phyloP scores from a whole-genome alignment of 768 basidiomycete genomes.

The Omphalotus guepiniiformis region DNA sequence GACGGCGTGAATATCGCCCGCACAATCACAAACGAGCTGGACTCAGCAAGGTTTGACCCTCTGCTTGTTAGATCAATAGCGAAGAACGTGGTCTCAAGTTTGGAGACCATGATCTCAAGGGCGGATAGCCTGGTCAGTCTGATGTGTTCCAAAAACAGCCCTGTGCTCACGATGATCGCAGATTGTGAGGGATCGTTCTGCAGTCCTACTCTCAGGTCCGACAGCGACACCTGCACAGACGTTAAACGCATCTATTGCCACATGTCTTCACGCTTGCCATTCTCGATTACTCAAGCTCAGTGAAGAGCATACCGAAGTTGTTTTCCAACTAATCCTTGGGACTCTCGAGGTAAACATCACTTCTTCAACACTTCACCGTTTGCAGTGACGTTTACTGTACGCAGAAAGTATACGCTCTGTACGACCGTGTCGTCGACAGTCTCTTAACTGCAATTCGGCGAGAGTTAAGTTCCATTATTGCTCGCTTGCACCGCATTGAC shows the following conservation, averaged over 20 bases:
- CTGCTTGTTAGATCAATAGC: slow-evolving; percentile 78
- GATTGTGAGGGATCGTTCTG: slow-evolving; percentile 75
- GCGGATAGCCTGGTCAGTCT: slow-evolving; percentile 65
- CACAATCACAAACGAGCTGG: slow-evolving; percentile 83
- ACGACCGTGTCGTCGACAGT: slow-evolving; percentile 58
- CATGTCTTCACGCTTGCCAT: slow-evolving; percentile 78
- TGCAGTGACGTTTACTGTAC: not conserved
- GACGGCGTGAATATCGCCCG: slow-evolving; percentile 80
- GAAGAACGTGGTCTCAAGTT: slow-evolving; percentile 58
- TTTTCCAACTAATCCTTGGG: slow-evolving; percentile 51
- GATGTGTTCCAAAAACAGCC: not conserved
- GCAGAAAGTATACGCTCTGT: slow-evolving; percentile 49
- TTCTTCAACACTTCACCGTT: slow-evolving; percentile 6
- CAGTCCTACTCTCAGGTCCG: slow-evolving; percentile 71
- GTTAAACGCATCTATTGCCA: slow-evolving; percentile 73
- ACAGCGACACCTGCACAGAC: slow-evolving; percentile 74
- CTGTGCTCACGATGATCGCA: slow-evolving; percentile 23
- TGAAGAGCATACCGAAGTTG: slow-evolving; percentile 60
- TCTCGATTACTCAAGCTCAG: slow-evolving; percentile 58
- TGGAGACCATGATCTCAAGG: slow-evolving; percentile 66
- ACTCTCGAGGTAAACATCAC: slow-evolving; percentile 49
- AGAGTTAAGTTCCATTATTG: slow-evolving; percentile 76
- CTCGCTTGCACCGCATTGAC: slow-evolving; percentile 81
- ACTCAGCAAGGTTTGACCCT: slow-evolving; percentile 91
- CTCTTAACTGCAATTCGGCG: slow-evolving; percentile 66